These are phyloP conservation scores for Chrysosporium keratinophilum DNA, from an alignment of 2,329 filamentous ascomycete species.

Conservation along the genomic window DNA sequence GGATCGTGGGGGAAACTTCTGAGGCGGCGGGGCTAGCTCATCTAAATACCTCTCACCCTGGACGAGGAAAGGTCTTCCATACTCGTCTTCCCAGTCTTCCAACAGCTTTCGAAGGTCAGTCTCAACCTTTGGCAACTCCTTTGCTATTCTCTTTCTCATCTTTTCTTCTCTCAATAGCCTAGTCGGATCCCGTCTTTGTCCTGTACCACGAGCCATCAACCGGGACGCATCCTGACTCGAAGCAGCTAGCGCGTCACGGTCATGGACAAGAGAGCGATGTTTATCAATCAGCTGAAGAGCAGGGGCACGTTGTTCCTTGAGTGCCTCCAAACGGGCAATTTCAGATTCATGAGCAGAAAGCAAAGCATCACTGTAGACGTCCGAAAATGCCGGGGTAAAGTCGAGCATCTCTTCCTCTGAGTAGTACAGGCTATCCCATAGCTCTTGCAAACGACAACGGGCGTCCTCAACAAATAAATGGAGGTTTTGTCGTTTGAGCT, in stretches of 20 bases:
- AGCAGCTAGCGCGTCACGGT: constrained; percentile 75
- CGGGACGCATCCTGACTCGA: constrained; percentile 93
- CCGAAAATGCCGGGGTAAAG: constrained; percentile 92
- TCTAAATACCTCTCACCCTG: constrained; percentile 88
- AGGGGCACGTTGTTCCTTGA: constrained; percentile 79
- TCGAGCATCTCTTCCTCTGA: constrained; percentile 98
- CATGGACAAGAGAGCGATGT: constrained; percentile 70
- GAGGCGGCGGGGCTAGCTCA: constrained; percentile 56
- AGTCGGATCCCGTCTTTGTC: constrained; percentile 88
- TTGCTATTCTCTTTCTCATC: constrained; percentile 94
- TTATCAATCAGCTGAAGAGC: constrained; percentile 72
- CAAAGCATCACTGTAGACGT: constrained; percentile 92
- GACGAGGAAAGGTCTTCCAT: constrained; percentile 83
- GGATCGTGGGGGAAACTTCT: constrained; percentile 53
- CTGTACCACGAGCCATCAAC: constrained; percentile 79
- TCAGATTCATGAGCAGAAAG: constrained; percentile 92
- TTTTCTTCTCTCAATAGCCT: constrained; percentile 93
- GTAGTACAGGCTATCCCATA: constrained; percentile 91
- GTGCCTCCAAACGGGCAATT: constrained; percentile 65
- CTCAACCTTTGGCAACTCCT: constrained; percentile 87
- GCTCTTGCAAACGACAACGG: constrained; percentile 76
- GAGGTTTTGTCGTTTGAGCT: constrained; percentile 88
- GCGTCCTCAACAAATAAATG: constrained; percentile 95
- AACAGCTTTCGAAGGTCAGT: constrained; percentile 72
- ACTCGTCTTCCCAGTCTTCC: constrained; percentile 85